Conservation (phyloP, 2,329 filamentous ascomycete species). For the Fusarium anthophilum region DNA sequence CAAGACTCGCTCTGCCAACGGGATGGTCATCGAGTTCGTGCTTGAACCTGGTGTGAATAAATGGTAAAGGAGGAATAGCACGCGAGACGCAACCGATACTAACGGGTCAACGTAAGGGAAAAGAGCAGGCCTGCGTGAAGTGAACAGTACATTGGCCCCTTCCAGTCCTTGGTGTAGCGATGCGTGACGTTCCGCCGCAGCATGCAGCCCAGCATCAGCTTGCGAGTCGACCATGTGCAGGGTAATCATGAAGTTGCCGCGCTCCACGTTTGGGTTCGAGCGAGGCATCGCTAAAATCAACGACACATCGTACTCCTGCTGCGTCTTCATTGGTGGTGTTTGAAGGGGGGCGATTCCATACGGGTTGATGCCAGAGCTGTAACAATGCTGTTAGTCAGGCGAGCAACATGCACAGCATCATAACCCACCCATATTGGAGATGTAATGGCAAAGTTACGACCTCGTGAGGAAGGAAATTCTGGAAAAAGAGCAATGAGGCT, state of each 20-base stretch:
- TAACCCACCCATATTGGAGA: conserved; percentile 67
- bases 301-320: conserved; percentile 86
- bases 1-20: conserved; percentile 76
- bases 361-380: conserved; percentile 60
- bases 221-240: conserved; percentile 71
- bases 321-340: conserved; percentile 66
- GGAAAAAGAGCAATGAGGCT: conserved; percentile 64
- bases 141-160: conserved; percentile 59
- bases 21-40: conserved; percentile 69
- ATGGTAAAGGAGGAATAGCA: conserved; percentile 74
- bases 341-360: conserved; percentile 61
- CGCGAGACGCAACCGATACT: conserved; percentile 67
- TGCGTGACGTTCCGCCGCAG: conserved; percentile 44
- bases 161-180: conserved; percentile 50
- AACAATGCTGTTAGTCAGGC: conserved; percentile 20
- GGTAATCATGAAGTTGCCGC: conserved; percentile 95
- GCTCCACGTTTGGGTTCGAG: conserved; percentile 76
- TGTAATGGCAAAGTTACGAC: conserved; percentile 62
- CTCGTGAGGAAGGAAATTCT: conserved; percentile 65
- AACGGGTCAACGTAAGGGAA: conserved; percentile 81
- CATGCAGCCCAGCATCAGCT: conserved; percentile 34
- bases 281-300: conserved; percentile 80
- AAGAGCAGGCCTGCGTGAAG: conserved; percentile 77
- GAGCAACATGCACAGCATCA: conserved; percentile 2
- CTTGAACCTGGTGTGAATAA: conserved; percentile 72